Conservation (phyloP, 2,329 filamentous ascomycete species). For the Madurella fahalii region DNA sequence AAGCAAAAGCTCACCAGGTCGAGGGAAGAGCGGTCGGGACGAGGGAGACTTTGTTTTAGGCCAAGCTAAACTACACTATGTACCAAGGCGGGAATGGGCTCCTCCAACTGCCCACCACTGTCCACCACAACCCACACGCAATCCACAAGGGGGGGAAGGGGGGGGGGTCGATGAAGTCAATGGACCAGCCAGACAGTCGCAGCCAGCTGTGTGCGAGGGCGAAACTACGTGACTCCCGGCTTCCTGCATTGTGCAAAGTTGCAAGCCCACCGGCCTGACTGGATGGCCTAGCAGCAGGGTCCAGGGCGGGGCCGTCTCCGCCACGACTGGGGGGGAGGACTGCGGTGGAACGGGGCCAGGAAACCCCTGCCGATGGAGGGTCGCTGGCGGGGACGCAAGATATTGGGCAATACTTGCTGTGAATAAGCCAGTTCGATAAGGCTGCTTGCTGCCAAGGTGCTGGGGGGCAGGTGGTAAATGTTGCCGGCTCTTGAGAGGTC, state of each 20-base stretch:
- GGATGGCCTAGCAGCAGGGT: conserved; percentile 5
- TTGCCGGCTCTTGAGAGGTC: no score
- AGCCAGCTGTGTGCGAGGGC: background rate
- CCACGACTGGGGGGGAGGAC: conserved; percentile 11
- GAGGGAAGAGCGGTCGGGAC: conserved; percentile 9
- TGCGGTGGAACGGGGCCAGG: conserved; percentile 9
- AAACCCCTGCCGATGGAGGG: background rate
- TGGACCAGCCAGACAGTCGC: conserved; percentile 12
- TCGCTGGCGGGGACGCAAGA: background rate
- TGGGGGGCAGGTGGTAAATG: no score
- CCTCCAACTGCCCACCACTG: background rate
- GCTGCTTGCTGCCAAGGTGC: background rate
- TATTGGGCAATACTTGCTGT: background rate
- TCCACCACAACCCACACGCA: background rate
- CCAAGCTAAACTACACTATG: no score
- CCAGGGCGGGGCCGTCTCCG: conserved; percentile 15
- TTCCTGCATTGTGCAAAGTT: background rate
- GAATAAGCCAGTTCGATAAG: background rate
- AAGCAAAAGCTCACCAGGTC: background rate
- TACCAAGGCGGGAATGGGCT: conserved; percentile 16
- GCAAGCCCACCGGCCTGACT: background rate
- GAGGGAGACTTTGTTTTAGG: conserved; percentile 4
- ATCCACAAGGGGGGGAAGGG: conserved; percentile 6
- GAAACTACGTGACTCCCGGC: background rate
- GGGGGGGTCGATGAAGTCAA: conserved; percentile 24